A percentile compares a stretch with the other conserved stretches of the same genome.
phyloP scores from a whole-genome alignment of 495 filamentous ascomycete genomes.

The Collariella sp. region DNA sequence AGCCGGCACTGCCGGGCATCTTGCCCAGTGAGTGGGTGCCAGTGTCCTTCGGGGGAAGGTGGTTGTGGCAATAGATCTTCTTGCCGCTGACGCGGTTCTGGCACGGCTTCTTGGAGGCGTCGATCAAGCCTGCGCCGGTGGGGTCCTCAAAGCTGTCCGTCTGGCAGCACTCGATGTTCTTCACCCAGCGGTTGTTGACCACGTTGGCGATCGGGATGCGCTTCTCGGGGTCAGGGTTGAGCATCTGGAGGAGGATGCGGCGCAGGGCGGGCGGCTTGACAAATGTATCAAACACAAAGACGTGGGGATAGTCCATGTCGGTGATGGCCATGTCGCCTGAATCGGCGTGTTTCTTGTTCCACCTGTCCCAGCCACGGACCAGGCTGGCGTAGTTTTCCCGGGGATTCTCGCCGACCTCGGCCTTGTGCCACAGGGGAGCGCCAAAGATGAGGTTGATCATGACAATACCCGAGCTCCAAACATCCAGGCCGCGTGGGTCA shows the following conservation, averaged over 20 bases:
- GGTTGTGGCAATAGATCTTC: conserved; percentile 44
- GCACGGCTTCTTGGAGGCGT: conserved; percentile 43
- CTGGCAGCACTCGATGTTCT: conserved; percentile 63
- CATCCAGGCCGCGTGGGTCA: conserved; percentile 65
- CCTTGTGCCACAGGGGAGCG: conserved; percentile 57
- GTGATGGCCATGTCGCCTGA: conserved; percentile 37
- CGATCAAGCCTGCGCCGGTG: conserved; percentile 32
- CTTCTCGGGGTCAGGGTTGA: conserved; percentile 59
- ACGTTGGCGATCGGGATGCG: conserved; percentile 57
- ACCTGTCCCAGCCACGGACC: conserved; percentile 54
- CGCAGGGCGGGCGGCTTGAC: conserved; percentile 47
- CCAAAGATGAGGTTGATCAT: conserved; percentile 59
- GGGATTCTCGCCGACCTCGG: conserved; percentile 30
- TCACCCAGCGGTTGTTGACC: conserved; percentile 54
- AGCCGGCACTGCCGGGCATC: conserved; percentile 42
- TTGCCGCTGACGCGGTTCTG: conserved; percentile 29
- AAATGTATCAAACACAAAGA: conserved; percentile 40
- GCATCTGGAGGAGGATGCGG: conserved; percentile 62
- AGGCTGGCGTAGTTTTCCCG: conserved; percentile 47
- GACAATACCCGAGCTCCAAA: conserved; percentile 72
- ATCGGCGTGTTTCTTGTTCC: conserved; percentile 44
- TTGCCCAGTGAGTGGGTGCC: conserved; percentile 34
- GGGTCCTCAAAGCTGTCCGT: conserved; percentile 51
- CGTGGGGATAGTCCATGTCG: conserved; percentile 45
- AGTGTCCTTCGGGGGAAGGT: conserved; percentile 37